Base-by-base conservation (phyloP, 768 basidiomycete genomes). In the Mycena vitilis region DNA sequence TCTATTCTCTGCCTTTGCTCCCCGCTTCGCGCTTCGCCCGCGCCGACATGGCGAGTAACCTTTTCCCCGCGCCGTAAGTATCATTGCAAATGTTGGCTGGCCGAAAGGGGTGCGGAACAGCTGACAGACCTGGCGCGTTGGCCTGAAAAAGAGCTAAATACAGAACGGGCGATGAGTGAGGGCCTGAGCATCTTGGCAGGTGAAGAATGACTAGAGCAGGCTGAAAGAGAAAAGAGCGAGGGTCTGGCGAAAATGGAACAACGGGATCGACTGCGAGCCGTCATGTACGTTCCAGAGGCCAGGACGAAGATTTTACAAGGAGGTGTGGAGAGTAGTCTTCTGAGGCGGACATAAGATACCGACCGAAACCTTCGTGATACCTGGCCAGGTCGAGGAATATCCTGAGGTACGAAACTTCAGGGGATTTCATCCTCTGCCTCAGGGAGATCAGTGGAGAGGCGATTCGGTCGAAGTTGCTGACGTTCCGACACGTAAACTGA, bases 201-300 rank as follows among this genome's bases (percentile, higher is more conserved):
- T 94, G 84, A 85, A 83, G 71, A 95, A 96, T 76, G n/a, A n/a
- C 78, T 97, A 8, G 84, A 79, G 12, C 85, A 81, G 68, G 81
- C 91, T 79, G 88, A 91, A 45, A 80, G 77, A 72, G 89, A 90
- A 73, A 89, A 85, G 66, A 81, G 81, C 36, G 84, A 82, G 20
- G 83, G 86, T 48, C 78, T 81, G 23, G 77, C 70, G 38, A 89
- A 90, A 77, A 87, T 96, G 59, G 80, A 81, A 47, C 95, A 95
- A 48, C 79, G 95, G 77, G 97, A 99, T 64, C 94, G 97, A 74
- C 81, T 98, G 25, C 83, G 95, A 72, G 97, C 98, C 81, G 82
- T 99, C 55, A 96, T 98, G 95, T 95, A 97, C 78, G 95, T 89
- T 78, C 77, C 98, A 62, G 95, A 97, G 76, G 91, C 95, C 47